Evolutionary conservation across 2,329 filamentous ascomycete genomes (phyloP).

Genomic region (Trichoderma koningiopsis): DNA sequence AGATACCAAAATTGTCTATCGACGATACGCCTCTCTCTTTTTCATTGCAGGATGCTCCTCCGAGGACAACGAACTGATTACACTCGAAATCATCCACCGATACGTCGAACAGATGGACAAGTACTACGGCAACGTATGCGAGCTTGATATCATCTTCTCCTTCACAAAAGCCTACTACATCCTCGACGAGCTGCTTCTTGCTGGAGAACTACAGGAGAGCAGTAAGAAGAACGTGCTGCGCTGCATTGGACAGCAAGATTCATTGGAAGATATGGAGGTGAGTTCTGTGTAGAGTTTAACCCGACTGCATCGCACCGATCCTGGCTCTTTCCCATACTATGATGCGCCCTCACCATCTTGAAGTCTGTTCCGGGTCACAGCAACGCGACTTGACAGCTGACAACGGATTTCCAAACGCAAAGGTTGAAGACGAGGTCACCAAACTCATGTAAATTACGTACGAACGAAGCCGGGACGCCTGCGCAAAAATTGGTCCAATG

Average conservation of each 20-base stretch:
- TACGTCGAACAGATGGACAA: slow-evolving; percentile 99
- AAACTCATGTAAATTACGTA: slow-evolving; percentile 73
- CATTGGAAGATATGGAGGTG: slow-evolving; percentile 98
- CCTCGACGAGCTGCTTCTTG: slow-evolving; percentile 90
- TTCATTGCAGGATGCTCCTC: slow-evolving; percentile 97
- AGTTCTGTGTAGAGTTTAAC: slow-evolving; percentile 47
- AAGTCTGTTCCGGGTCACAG: slow-evolving; percentile 3
- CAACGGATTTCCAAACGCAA: slow-evolving; percentile 31
- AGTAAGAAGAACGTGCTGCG: slow-evolving; percentile 98
- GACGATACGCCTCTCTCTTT: slow-evolving; percentile 97
- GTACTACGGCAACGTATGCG: slow-evolving; percentile 99
- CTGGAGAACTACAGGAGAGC: slow-evolving; percentile 96
- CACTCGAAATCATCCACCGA: slow-evolving; percentile 96
- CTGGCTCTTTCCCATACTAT: slow-evolving; percentile 27
- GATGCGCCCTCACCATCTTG: not conserved
- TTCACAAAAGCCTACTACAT: slow-evolving; percentile 99
- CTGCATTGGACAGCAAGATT: slow-evolving; percentile 96
- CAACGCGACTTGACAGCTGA: slow-evolving; percentile 36
- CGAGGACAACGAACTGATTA: slow-evolving; percentile 98
- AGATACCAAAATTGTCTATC: slow-evolving; percentile 99
- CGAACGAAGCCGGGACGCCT: not conserved
- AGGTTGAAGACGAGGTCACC: slow-evolving; percentile 88
- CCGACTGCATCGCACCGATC: slow-evolving; percentile 25
- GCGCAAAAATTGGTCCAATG: not conserved
- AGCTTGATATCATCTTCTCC: slow-evolving; percentile 99